Evolutionary conservation across 2,329 filamentous ascomycete genomes (phyloP).

Genomic region (Stagonosporopsis vannaccii): DNA sequence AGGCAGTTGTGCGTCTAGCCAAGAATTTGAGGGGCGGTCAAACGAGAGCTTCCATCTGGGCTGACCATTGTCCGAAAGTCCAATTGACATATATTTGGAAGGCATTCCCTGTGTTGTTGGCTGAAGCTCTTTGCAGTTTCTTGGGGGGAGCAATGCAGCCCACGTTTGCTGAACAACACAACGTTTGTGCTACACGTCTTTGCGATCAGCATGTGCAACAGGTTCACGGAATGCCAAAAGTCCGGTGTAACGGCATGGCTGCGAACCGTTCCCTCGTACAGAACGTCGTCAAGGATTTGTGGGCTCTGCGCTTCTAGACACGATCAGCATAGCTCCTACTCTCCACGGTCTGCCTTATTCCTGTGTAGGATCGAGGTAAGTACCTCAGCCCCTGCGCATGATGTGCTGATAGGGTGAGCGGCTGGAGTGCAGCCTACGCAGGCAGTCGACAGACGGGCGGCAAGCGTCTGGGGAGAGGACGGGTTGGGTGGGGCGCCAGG

Average conservation of each 20-base stretch:
- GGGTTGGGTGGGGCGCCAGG: slow-evolving; percentile 11
- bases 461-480: slow-evolving; percentile 21
- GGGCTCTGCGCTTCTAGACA: slow-evolving; percentile 11
- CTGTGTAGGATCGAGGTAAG: slow-evolving; percentile 4
- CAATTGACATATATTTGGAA: neutral
- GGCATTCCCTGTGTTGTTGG: neutral
- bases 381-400: slow-evolving; percentile 12
- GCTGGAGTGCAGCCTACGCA: slow-evolving; percentile 25
- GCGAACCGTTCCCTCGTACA: slow-evolving; percentile 12
- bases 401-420: slow-evolving; percentile 27
- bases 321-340: slow-evolving; percentile 20
- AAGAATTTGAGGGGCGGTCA: neutral
- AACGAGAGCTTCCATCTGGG: neutral
- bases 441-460: slow-evolving; percentile 21
- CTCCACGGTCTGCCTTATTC: slow-evolving; percentile 14
- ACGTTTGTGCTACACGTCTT: neutral
- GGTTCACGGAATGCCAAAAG: neutral
- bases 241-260: slow-evolving; percentile 4
- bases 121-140: neutral
- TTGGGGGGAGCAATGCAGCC: neutral
- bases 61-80: neutral
- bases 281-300: slow-evolving; percentile 3
- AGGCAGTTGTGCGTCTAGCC: slow-evolving; percentile 8
- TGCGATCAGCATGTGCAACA: slow-evolving; percentile 5
- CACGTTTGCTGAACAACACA: neutral